Base-by-base conservation (phyloP, 2,329 filamentous ascomycete genomes). In the Xylaria sp. region DNA sequence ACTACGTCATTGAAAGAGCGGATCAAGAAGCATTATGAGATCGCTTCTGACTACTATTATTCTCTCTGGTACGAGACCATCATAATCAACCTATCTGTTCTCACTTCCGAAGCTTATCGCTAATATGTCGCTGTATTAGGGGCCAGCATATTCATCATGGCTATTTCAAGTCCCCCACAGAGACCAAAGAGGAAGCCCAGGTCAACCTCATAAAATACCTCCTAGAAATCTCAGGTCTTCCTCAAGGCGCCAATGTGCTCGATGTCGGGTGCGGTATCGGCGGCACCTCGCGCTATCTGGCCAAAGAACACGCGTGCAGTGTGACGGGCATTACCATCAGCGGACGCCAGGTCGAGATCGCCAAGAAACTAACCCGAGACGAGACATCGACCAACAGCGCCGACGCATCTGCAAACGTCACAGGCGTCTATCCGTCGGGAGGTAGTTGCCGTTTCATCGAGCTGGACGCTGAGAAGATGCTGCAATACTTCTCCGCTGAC, bases 141-240 rank as follows among this genome's bases (percentile, higher is more conserved):
- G 88, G 88, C 63, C 87, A 89, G 75, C 88, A 90, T 73, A 89
- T 90, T 75, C 88, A 90, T 75, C 88, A 90, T 71, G 88, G 88
- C 63, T 89, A 89, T 76, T 90, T 88, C 58, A 80, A 80, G 65
- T 82, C 81, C 65, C 79, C 83, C 0, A 79, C 73, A 20, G 86
- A 88, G 71, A 85, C 83, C 71, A 90, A 89, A 75, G 87, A 90
- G 72, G 80, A 82, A 36, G 87, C 88, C 2, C 88, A 90, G 76
- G 75, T 85, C 28, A 88, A 86, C 73, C 82, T 89, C 39, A 88
- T 90, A 74, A 81, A 83, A 31, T 82, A 89, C 13, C 82, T 90
- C 3, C 81, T 89, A 6, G 80, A 85, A 41, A 80, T 82, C n/a
- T 85, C 84, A 1, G 72, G 75, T 1, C 73, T 87, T 0, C 69